A percentile compares a stretch with the other conserved stretches of the same genome.
Evolutionary conservation across 2,329 filamentous ascomycete genomes (phyloP).

Genomic region (Botryotinia globosa): DNA sequence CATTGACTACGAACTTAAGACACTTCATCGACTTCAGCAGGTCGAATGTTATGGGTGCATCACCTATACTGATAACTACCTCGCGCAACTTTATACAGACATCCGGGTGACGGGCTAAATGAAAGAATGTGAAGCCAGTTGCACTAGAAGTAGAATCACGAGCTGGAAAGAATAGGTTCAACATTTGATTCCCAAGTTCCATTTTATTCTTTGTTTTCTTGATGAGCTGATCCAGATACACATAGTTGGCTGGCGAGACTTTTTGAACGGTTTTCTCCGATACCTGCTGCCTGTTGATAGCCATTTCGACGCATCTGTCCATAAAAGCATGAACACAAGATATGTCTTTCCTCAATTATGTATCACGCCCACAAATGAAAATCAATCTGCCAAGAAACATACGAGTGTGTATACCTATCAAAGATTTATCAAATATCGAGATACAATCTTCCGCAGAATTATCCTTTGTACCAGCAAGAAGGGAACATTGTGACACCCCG

Average conservation of each 20-base stretch:
- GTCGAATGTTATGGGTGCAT: conserved; percentile 44
- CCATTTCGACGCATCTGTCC: conserved; percentile 20
- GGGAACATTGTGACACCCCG: not conserved
- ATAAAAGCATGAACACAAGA: conserved; percentile 18
- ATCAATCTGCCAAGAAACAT: conserved; percentile 16
- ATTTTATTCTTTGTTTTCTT: conserved; percentile 43
- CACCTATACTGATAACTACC: conserved; percentile 36
- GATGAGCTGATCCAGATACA: conserved; percentile 50
- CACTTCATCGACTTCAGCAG: conserved; percentile 52
- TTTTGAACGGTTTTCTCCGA: not conserved
- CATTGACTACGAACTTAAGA: conserved; percentile 53
- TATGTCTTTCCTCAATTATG: conserved; percentile 10
- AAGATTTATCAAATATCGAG: conserved; percentile 18
- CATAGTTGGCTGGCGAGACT: conserved; percentile 31
- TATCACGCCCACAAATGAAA: conserved; percentile 8
- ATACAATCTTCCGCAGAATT: not conserved
- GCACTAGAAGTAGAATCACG: conserved; percentile 43
- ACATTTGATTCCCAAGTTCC: conserved; percentile 37
- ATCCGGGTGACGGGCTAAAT: conserved; percentile 28
- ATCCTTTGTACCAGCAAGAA: not conserved
- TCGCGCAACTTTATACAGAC: conserved; percentile 36
- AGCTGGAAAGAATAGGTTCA: conserved; percentile 41
- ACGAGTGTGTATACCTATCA: conserved; percentile 14
- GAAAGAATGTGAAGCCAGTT: conserved; percentile 37
- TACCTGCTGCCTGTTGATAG: not conserved